Conservation (phyloP, 768 basidiomycete genomes). For the Tylopilus intermedius region DNA sequence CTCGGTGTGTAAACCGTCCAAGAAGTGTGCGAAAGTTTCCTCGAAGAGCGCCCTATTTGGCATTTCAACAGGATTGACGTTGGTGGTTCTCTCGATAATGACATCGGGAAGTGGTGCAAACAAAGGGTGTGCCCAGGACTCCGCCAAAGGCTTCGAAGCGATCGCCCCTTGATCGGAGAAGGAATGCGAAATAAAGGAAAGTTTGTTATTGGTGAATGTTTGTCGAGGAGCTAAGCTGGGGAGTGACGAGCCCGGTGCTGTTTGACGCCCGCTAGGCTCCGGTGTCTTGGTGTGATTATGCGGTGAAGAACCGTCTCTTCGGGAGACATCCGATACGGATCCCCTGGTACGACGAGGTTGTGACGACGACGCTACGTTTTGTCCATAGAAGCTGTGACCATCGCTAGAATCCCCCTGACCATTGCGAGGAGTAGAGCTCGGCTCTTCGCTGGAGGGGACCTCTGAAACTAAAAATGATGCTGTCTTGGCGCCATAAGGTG, state of each 20-base stretch:
- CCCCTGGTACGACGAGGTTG: slow-evolving; percentile 21
- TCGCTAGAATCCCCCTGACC: slow-evolving; percentile 26
- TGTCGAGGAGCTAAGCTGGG: slow-evolving; percentile 22
- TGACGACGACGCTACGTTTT: slow-evolving; percentile 40
- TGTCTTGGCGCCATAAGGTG: slow-evolving; percentile 42
- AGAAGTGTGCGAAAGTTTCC: slow-evolving; percentile 43
- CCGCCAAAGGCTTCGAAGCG: slow-evolving; percentile 39
- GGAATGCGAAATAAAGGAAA: slow-evolving; percentile 45
- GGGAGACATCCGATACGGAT: slow-evolving; percentile 22
- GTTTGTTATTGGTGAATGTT: slow-evolving; percentile 20
- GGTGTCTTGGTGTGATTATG: slow-evolving; percentile 19
- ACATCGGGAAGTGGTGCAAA: slow-evolving; percentile 58
- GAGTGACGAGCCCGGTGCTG: slow-evolving; percentile 17
- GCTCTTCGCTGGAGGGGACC: slow-evolving; percentile 31
- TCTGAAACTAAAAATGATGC: slow-evolving; percentile 47
- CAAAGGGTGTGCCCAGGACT: slow-evolving; percentile 55
- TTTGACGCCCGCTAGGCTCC: slow-evolving; percentile 20
- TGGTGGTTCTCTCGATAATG: slow-evolving; percentile 51
- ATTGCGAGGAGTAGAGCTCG: slow-evolving; percentile 8
- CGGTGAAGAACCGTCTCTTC: slow-evolving; percentile 15
- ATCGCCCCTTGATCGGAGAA: slow-evolving; percentile 37
- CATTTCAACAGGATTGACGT: slow-evolving; percentile 54
- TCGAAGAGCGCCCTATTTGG: slow-evolving; percentile 53
- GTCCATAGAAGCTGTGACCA: slow-evolving; percentile 43
- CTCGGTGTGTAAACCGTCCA: slow-evolving; percentile 47